Conservation (phyloP, 768 basidiomycete species). For the Auriscalpium orientale region DNA sequence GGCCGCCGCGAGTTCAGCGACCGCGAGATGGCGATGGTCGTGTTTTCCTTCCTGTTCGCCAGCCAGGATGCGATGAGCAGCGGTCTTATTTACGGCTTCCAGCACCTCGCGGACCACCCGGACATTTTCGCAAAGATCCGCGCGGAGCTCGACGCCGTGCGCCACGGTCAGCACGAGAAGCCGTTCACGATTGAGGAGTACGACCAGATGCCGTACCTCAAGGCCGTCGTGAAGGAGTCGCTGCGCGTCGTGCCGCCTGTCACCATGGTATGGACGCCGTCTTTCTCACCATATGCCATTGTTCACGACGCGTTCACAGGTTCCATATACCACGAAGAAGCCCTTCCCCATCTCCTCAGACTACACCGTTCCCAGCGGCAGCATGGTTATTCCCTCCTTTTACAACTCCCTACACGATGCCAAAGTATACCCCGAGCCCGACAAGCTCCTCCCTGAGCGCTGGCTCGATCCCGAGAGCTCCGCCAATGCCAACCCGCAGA, state of each 20-base stretch:
- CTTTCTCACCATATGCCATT: constrained; percentile 7
- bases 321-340: constrained; percentile 88
- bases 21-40: constrained; percentile 93
- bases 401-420: constrained; percentile 91
- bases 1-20: constrained; percentile 84
- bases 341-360: constrained; percentile 87
- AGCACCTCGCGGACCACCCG: constrained; percentile 90
- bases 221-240: constrained; percentile 90
- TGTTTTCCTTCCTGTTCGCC: constrained; percentile 95
- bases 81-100: constrained; percentile 92
- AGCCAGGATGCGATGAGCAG: constrained; percentile 98
- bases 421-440: constrained; percentile 80
- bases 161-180: constrained; percentile 67
- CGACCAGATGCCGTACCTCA: constrained; percentile 88
- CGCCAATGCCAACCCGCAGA: constrained; percentile 82
- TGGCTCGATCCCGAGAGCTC: constrained; percentile 81
- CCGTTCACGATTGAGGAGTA: constrained; percentile 83
- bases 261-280: constrained; percentile 61
- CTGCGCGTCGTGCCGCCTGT: constrained; percentile 90
- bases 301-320: constrained; percentile 34
- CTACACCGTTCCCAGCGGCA: constrained; percentile 85
- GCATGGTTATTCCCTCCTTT: constrained; percentile 94
- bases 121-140: constrained; percentile 82
- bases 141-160: constrained; percentile 81
- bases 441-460: constrained; percentile 77